Base-by-base conservation (phyloP, 106 monocot genomes). In the Dioscorea zingiberensis region DNA sequence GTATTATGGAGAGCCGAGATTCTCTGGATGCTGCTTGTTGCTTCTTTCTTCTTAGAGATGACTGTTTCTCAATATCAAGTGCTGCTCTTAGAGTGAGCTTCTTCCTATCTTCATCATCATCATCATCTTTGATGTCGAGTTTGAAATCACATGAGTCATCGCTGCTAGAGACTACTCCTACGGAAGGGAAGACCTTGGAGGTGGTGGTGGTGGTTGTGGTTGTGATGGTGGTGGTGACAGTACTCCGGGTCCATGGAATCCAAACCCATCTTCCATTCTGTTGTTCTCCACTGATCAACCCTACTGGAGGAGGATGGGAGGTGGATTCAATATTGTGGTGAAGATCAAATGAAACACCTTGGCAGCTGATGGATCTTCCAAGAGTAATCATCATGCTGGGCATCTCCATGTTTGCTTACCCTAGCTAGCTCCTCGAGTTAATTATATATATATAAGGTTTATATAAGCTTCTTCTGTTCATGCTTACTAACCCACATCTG, bases 131-230 rank as follows among this genome's bases (percentile, higher is more conserved):
- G 9, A 15, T 46, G 0, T 68, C 67, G 22, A 44, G 46, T 3
- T 58, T 63, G 15, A 79, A 47, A 51, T 83, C 83, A 64, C 83
- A n/a, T n/a, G n/a, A 83, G 63, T 70, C 79, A 38, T 84, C 79
- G 76, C 76, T 79, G 44, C 84, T 84, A 6, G 67, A 56, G 22
- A 2, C n/a, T n/a, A 51, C 4, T 16, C 0, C 21, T 15, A 18
- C 4, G 21, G 44, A 19, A 17, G 82, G 82, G 29, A 48, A 51
- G 25, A 71, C 48, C 48, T 44, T 64, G 30, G 57, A 73, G 24
- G 69, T 30, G 47, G n/a, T n/a, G n/a, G n/a, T n/a, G n/a, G 38
- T 38, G 4, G 38, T 0, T 6, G 6, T 38, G 7, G 7, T 30
- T n/a, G n/a, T n/a, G 38, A 38, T 38, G 4, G 38, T 0, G 38